Evolutionary conservation across 176 grass and related monocot species (phyloP).

Genomic region (Eleusine coracana): DNA sequence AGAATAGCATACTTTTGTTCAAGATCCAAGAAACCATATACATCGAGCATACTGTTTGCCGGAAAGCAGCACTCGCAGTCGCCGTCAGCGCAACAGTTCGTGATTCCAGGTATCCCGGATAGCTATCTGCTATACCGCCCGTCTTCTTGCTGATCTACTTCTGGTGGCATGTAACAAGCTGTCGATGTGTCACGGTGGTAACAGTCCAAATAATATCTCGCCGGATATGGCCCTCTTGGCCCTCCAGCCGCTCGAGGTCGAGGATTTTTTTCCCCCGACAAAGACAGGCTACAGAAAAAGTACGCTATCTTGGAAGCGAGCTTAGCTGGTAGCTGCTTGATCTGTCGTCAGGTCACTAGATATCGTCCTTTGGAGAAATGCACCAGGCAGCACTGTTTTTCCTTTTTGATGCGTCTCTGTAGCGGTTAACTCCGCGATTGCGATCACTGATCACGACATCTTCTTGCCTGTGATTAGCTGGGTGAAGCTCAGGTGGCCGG

Average conservation of each 20-base stretch:
- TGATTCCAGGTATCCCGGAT: conserved; percentile 8
- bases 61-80: background rate
- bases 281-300: background rate
- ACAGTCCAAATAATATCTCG: conserved; percentile 30
- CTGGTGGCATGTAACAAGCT: background rate
- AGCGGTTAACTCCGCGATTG: background rate
- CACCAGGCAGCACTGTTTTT: background rate
- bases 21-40: background rate
- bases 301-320: background rate
- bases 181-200: background rate
- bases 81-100: background rate
- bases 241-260: background rate
- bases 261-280: background rate
- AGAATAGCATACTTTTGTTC: background rate
- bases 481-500: background rate
- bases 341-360: background rate
- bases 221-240: conserved; percentile 12
- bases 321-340: background rate
- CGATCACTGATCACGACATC: background rate
- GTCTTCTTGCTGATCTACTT: background rate
- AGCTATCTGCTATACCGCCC: background rate
- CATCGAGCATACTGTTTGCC: background rate
- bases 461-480: background rate
- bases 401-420: background rate
- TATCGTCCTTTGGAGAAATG: background rate